Evolutionary conservation across 805 yeast genomes (phyloP), one percentile per base, ranked within the genome.

Genomic region (Barnettozyma botsteinii): DNA sequence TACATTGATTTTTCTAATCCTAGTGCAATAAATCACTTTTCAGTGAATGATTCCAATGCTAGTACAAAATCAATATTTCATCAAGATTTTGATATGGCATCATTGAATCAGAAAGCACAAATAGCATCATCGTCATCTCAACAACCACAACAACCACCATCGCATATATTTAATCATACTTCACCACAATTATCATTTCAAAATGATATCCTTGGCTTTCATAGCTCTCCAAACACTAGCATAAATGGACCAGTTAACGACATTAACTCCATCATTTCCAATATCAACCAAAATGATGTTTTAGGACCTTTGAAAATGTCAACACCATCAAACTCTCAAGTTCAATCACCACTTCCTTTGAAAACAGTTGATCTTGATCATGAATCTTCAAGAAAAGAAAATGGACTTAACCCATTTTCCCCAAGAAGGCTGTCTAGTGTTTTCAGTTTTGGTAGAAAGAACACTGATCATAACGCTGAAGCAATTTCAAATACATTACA

Each of bases 391-490:
- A 22, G 24, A 15, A 15, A 34, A 27, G 24, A 40, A 44, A 25
- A 43, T 23, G 4, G 27, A 20, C 43, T 49, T 10, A 51, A 37
- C 35, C 42, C 53, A 4, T 51, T 59, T 32, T 57, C 64, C 9
- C 61, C 62, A 29, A 57, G 58, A 44, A 52, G 60, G 28, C 48
- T 60, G 31, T 59, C 63, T 1, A 53, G 43, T 40, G 60, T 54
- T 4, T 52, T 60, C 33, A 43, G 50, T 2, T 60, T 60, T 37
- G 59, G 59, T 17, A 54, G 41, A 33, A 35, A 43, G 26, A 31
- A 41, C 38, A 17, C 27, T 14, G 43, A 35, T 7, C 20, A 31
- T 8, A 34, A 35, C 12, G 43, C 29, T 27, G 19, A 31, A n/a
- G n/a, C n/a, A n/a, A n/a, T n/a, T 24, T 21, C 11, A 17, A 29